phyloP scores from a whole-genome alignment of 140 eudicot genomes.

The Flaveria floridana region DNA sequence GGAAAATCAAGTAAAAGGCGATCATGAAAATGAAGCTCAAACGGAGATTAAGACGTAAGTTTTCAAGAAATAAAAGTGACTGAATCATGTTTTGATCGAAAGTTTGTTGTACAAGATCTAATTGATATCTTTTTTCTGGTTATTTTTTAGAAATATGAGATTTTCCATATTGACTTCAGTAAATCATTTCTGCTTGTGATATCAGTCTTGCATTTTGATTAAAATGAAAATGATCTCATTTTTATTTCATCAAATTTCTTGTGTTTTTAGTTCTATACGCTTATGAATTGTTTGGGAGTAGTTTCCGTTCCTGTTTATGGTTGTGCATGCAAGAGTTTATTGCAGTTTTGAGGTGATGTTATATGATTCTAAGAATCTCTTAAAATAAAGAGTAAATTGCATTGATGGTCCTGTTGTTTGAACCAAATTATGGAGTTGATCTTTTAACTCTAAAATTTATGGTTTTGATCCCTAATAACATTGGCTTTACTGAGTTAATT shows the following conservation, averaged over 20 bases:
- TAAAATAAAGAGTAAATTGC: neutral
- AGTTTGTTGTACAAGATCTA: slow-evolving; percentile 38
- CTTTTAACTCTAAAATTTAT: too few species aligned
- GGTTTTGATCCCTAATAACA: too few species aligned
- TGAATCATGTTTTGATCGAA: slow-evolving; percentile 24
- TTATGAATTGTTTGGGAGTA: neutral
- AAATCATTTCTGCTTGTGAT: slow-evolving; percentile 12
- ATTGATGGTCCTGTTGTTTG: too few species aligned
- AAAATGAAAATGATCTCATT: neutral
- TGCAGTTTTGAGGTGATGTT: neutral
- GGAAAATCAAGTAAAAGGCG: slow-evolving; percentile 28
- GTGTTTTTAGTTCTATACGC: neutral
- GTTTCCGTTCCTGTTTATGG: neutral
- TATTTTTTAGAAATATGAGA: slow-evolving; percentile 16
- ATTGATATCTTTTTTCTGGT: slow-evolving; percentile 12
- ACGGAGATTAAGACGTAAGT: slow-evolving; percentile 38
- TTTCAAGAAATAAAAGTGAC: neutral
- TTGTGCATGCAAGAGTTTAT: slow-evolving; percentile 3
- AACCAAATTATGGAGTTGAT: too few species aligned
- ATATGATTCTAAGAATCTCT: neutral
- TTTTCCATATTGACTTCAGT: neutral
- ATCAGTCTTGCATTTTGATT: slow-evolving; percentile 9
- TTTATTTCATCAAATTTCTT: neutral
- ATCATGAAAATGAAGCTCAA: slow-evolving; percentile 47
- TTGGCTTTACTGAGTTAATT: too few species aligned